Conservation (phyloP, 139 green algal species). For the Tetraselmis striata region DNA sequence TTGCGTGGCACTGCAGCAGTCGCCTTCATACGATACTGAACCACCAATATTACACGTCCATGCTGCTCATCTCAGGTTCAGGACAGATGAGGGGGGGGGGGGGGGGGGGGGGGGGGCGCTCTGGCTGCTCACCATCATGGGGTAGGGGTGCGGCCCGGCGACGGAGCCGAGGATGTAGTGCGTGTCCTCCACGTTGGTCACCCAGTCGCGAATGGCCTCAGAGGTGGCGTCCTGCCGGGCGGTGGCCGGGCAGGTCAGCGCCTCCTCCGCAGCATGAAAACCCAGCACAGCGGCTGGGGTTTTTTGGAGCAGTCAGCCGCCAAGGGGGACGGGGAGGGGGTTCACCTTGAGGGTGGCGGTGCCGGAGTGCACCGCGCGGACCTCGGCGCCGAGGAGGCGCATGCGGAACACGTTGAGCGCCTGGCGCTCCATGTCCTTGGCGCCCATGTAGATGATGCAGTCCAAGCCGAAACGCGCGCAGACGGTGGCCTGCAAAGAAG, state of each 20-base stretch:
- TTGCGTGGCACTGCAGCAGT: too few relatives aligned
- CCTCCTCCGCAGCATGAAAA: too few relatives aligned
- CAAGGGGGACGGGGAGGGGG: not conserved
- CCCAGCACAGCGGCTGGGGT: too few relatives aligned
- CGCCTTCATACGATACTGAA: too few relatives aligned
- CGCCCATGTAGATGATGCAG: constrained; percentile 99
- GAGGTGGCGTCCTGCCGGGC: constrained; percentile 84
- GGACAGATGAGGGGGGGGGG: too few relatives aligned
- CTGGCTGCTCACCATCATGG: constrained; percentile 95
- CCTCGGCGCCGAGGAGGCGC: constrained; percentile 91
- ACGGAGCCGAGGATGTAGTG: constrained; percentile 99
- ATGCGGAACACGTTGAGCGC: constrained; percentile 99
- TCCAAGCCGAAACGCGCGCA: constrained; percentile 89
- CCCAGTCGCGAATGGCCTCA: constrained; percentile 98
- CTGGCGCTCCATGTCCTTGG: constrained; percentile 96
- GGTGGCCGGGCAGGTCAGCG: not conserved
- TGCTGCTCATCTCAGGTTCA: too few relatives aligned
- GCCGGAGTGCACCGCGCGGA: constrained; percentile 75
- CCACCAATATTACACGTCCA: too few relatives aligned
- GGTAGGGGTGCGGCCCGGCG: constrained; percentile 96
- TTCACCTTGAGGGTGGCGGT: constrained; percentile 89
- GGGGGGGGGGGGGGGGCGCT: too few relatives aligned
- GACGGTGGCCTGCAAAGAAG: constrained; percentile 80
- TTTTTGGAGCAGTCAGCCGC: too few relatives aligned
- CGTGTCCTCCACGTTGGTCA: constrained; percentile 98